Evolutionary conservation across 2,329 filamentous ascomycete genomes (phyloP), one percentile per base, ranked within the genome.

Genomic region (Fusarium udum): DNA sequence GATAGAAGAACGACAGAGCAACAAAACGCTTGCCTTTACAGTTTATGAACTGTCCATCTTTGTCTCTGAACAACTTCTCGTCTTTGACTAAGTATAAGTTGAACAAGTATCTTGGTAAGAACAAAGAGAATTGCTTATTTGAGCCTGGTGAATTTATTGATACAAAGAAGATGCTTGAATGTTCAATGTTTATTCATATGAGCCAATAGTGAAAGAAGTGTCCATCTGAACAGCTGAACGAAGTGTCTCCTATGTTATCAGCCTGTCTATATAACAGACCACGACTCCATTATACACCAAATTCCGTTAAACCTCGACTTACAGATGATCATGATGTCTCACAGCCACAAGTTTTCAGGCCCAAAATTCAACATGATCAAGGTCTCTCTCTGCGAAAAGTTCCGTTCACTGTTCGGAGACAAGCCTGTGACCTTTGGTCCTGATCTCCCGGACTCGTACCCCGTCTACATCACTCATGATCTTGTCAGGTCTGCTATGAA

Each of bases 401-500:
- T 69, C 24, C 31, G 53, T 42, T 57, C 26, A 34, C 6, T 64
- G 20, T 24, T 69, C 20, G 34, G 43, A 51, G 28, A 24, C 24
- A 69, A 58, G 34, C 31, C n/a, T 9, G 36, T 24, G 8, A 5
- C 46, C 7, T 42, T 69, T 56, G 66, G 64, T 12, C 65, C 59
- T 45, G 46, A 32, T n/a, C 51, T 51, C 24, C 66, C 67, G 24
- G 31, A 70, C 37, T 55, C 53, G 16, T 59, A 49, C 32, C 52
- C 53, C 8, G 40, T 69, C 28, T 52, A 40, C 52, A 65, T 70
- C 48, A 70, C 66, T 12, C 24, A 49, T 28, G 53, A 56, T 26
- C 60, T 70, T 43, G 40, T 65, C 14, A 46, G 28, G 18, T 42
- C 60, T 43, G 51, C 52, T 11, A 53, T 71, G 42, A 46, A 49